These are phyloP conservation scores for Vitis riparia DNA, from an alignment of 164 flowering plant species.

Conservation along the genomic window DNA sequence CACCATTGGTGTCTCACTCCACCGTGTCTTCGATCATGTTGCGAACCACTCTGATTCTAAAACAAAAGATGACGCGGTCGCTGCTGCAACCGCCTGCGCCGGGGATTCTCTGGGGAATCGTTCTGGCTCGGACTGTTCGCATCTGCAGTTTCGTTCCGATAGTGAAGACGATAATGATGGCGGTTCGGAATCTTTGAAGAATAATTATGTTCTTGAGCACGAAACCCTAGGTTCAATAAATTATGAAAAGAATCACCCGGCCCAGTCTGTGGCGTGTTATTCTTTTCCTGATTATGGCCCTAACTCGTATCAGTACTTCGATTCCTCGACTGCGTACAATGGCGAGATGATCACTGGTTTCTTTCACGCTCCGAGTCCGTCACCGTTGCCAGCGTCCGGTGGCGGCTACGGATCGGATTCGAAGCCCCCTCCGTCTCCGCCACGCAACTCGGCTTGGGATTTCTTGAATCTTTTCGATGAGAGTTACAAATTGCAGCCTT, in stretches of 20 bases:
- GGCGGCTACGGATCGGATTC: slow-evolving; percentile 2
- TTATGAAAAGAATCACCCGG: slow-evolving; percentile 1
- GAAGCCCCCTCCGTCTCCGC: slow-evolving; percentile 1
- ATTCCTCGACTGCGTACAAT: slow-evolving; percentile 4
- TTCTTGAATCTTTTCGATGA: slow-evolving; percentile 40
- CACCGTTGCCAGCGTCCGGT: background rate
- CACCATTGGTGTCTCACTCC: slow-evolving; percentile 31
- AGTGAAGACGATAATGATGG: background rate
- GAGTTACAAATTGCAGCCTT: slow-evolving; percentile 10
- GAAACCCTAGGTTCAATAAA: background rate
- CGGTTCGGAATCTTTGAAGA: background rate
- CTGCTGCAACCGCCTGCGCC: slow-evolving; percentile 13
- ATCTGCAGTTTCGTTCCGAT: too few species aligned
- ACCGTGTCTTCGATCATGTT: slow-evolving; percentile 27
- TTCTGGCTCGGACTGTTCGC: too few species aligned
- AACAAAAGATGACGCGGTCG: background rate
- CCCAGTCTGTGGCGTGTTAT: slow-evolving; percentile 11
- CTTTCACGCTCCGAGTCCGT: background rate
- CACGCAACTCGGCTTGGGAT: slow-evolving; percentile 22
- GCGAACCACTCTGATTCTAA: background rate
- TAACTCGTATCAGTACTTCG: slow-evolving; percentile 29
- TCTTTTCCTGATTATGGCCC: too few species aligned
- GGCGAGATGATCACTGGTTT: too few species aligned
- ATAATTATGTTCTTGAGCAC: background rate
- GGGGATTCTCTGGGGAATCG: too few species aligned